phyloP scores from a whole-genome alignment of 2,329 filamentous ascomycete genomes.

The Incumbomyces delicatus region DNA sequence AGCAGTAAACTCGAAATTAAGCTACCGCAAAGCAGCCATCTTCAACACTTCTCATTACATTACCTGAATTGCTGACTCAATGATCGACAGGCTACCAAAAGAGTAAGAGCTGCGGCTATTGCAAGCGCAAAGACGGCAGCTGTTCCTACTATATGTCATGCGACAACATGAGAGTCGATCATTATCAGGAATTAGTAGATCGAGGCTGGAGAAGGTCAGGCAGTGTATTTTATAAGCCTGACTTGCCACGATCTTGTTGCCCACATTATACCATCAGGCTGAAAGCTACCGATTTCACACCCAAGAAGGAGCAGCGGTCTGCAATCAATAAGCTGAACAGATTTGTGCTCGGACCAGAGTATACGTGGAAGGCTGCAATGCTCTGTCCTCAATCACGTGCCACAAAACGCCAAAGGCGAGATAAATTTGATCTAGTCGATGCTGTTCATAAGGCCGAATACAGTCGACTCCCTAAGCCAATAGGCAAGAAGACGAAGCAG shows the following conservation, averaged over 20 bases:
- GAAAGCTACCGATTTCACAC: slow-evolving; percentile 33
- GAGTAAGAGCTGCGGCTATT: slow-evolving; percentile 38
- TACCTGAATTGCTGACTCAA: slow-evolving; percentile 8
- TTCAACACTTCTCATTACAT: too few species aligned
- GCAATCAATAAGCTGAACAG: slow-evolving; percentile 41
- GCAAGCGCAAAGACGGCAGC: slow-evolving; percentile 36
- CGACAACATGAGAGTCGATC: slow-evolving; percentile 32
- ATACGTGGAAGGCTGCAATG: slow-evolving; percentile 35
- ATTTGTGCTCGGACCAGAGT: slow-evolving; percentile 38
- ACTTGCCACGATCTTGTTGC: slow-evolving; percentile 70
- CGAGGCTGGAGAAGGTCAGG: slow-evolving; percentile 43
- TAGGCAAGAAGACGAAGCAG: slow-evolving; percentile 35
- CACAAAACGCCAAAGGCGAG: slow-evolving; percentile 26
- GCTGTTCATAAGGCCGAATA: slow-evolving; percentile 39
- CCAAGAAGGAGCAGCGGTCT: slow-evolving; percentile 38
- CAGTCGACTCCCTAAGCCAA: slow-evolving; percentile 31
- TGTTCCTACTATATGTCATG: slow-evolving; percentile 39
- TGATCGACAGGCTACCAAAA: slow-evolving; percentile 34
- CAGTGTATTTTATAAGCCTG: slow-evolving; percentile 41
- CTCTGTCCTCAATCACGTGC: slow-evolving; percentile 36
- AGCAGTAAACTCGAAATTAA: background rate
- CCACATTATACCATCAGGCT: slow-evolving; percentile 59
- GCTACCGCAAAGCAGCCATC: background rate
- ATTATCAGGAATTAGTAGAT: slow-evolving; percentile 40
- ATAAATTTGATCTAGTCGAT: slow-evolving; percentile 33